These are phyloP conservation scores for Cercospora nicotianae DNA, from an alignment of 2,329 filamentous ascomycete species.

Conservation along the genomic window DNA sequence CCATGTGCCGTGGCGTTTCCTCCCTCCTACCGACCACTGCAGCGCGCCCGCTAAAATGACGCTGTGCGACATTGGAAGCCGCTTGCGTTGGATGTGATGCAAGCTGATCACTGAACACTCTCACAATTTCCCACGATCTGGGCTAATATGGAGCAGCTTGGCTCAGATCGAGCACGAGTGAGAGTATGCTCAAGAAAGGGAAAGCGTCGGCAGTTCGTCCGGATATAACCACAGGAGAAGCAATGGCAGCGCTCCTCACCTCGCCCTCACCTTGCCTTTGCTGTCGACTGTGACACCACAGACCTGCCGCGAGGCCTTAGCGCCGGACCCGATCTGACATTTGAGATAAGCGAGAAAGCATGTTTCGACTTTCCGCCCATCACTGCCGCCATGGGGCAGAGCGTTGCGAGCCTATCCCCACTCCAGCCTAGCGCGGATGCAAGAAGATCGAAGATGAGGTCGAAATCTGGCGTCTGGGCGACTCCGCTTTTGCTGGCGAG, in stretches of 20 bases:
- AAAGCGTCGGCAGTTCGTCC: background rate
- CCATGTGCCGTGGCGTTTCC: background rate
- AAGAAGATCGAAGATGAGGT: constrained; percentile 6
- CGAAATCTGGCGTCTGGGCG: constrained; percentile 2
- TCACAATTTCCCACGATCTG: background rate
- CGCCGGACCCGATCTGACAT: constrained; percentile 6
- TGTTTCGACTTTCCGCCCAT: constrained; percentile 1
- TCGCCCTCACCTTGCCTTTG: background rate
- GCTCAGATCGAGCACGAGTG: background rate
- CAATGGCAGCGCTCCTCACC: background rate
- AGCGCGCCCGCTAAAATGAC: background rate
- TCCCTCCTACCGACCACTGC: background rate
- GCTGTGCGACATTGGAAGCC: background rate
- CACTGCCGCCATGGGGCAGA: background rate
- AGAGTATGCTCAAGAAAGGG: background rate
- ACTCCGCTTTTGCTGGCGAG: background rate
- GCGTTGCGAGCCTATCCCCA: background rate
- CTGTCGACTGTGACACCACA: background rate
- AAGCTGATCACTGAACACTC: background rate
- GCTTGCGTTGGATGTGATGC: background rate
- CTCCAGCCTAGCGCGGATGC: background rate
- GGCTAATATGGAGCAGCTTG: background rate
- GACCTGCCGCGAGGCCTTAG: background rate
- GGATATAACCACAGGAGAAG: background rate
- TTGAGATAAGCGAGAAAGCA: constrained; percentile 12